Evolutionary conservation across 768 basidiomycete genomes (phyloP).

Genomic region (Glaciozyma martinii): DNA sequence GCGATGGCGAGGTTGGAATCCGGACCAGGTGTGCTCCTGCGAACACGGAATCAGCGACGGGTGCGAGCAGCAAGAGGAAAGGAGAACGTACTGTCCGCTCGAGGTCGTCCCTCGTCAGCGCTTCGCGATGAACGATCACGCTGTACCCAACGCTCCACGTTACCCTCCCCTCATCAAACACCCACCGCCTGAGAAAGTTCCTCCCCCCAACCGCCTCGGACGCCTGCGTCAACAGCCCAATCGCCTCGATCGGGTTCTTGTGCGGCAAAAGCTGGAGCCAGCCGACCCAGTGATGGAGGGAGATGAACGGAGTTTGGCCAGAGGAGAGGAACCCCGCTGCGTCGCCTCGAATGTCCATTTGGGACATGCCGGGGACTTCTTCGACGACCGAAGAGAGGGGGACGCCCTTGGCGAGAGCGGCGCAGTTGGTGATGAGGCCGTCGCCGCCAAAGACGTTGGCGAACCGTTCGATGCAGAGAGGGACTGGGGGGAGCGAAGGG

Average conservation of each 20-base stretch:
- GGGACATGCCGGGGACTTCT: constrained; percentile 12
- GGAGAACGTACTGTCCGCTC: neutral
- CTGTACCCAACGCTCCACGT: constrained; percentile 12
- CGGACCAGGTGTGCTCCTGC: constrained; percentile 22
- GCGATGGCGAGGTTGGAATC: neutral
- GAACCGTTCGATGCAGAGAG: constrained; percentile 13
- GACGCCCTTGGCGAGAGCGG: constrained; percentile 2
- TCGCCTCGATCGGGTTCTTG: neutral
- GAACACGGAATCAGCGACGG: too few species aligned
- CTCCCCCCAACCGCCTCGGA: constrained; percentile 16
- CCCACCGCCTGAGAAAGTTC: constrained; percentile 25
- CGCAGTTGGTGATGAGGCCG: constrained; percentile 20
- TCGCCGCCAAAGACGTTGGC: constrained; percentile 21
- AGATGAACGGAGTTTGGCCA: neutral
- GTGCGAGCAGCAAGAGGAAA: neutral
- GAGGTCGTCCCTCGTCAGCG: constrained; percentile 2
- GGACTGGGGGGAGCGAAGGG: neutral
- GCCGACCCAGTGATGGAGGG: constrained; percentile 23
- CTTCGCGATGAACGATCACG: constrained; percentile 17
- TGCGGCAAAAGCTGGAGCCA: constrained; percentile 25
- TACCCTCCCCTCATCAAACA: constrained; percentile 25
- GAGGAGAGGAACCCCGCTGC: neutral
- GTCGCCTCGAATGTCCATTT: constrained; percentile 5
- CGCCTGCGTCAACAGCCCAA: constrained; percentile 14
- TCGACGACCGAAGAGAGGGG: constrained; percentile 17